Evolutionary conservation across 2,329 filamentous ascomycete genomes (phyloP), one percentile per base, ranked within the genome.

Genomic region (Xylaria sp.): DNA sequence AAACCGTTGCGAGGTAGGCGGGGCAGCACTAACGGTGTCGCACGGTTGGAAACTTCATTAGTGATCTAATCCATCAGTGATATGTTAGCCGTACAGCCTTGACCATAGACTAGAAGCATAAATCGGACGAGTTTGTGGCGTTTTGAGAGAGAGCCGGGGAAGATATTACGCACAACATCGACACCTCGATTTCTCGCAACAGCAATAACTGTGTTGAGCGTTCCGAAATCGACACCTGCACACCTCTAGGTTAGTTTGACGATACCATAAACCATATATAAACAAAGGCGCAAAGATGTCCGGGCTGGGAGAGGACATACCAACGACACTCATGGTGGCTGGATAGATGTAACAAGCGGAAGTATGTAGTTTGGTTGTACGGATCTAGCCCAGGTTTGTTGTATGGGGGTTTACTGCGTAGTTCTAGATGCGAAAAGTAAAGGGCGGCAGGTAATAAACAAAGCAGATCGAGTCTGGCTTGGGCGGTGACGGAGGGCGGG

Each of bases 11-110:
- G 58, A 63, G 58, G 59, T 50, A 60, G 57, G 45, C 57, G 63
- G 45, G 45, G 42, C 56, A 31, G 61, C 37, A 89, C 93, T 86
- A 92, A 97, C 92, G 95, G 95, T 73, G 95, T 99, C 66, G 92
- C 89, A 81, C 95, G 90, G 87, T 99, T 98, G 71, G 95, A 99
- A 73, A 98, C 95, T 82, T 99, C 95, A 85, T 99, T 99, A 83
- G 92, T 91, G 78, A 99, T 96, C 93, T 97, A 60, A 52, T 15
- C 17, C 35, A 60, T 21, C 50, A 23, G 19, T 23, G 43, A 56
- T 19, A 37, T n/a, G 63, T 72, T 52, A 71, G 68, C 46, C 55
- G 66, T 31, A 12, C 54, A 71, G 68, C 46, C 55, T 67, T 31
- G 12, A 23, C 38, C 21, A 56, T 69, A 73, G 65, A 63, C 63